These are phyloP conservation scores for Zygnema cylindricum DNA, from an alignment of 139 green algal genomes.

Conservation along the genomic window DNA sequence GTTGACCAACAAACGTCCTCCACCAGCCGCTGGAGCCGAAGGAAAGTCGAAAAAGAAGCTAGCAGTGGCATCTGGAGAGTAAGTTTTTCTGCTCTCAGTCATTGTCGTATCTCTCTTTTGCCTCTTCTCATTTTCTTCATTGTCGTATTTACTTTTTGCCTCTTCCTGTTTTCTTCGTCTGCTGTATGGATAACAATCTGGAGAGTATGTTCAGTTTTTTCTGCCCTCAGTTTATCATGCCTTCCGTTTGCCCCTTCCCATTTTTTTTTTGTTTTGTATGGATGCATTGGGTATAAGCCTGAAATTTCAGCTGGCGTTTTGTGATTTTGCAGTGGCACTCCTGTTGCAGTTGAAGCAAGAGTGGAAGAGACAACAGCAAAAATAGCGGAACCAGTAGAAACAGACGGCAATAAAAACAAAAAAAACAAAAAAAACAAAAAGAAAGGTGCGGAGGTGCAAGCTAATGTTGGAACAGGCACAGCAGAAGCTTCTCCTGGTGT, in stretches of 20 bases:
- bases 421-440: slow-evolving; percentile 12
- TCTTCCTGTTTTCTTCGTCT: background rate
- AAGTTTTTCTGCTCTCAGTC: too few relatives aligned
- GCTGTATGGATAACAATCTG: too few relatives aligned
- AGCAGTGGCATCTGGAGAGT: background rate
- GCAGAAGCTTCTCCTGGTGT: background rate
- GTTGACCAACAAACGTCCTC: background rate
- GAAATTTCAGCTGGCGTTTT: too few relatives aligned
- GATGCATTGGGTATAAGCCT: too few relatives aligned
- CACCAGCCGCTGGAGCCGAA: background rate
- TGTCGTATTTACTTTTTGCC: background rate
- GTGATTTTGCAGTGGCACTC: background rate
- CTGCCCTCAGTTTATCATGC: background rate
- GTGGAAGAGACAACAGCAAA: slow-evolving; percentile 5
- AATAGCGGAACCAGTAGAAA: slow-evolving; percentile 5
- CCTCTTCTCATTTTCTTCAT: background rate
- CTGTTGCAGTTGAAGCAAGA: background rate
- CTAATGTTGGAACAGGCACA: background rate
- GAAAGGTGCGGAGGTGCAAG: slow-evolving; percentile 1
- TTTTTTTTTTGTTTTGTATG: too few relatives aligned
- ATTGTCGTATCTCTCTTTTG: slow-evolving; percentile 7
- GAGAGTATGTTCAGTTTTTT: too few relatives aligned
- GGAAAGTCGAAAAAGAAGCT: slow-evolving; percentile 1
- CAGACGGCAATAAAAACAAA: slow-evolving; percentile 13
- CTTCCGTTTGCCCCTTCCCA: slow-evolving; percentile 19